phyloP scores from a whole-genome alignment of 2,329 filamentous ascomycete species.

The Colletotrichum scovillei region DNA sequence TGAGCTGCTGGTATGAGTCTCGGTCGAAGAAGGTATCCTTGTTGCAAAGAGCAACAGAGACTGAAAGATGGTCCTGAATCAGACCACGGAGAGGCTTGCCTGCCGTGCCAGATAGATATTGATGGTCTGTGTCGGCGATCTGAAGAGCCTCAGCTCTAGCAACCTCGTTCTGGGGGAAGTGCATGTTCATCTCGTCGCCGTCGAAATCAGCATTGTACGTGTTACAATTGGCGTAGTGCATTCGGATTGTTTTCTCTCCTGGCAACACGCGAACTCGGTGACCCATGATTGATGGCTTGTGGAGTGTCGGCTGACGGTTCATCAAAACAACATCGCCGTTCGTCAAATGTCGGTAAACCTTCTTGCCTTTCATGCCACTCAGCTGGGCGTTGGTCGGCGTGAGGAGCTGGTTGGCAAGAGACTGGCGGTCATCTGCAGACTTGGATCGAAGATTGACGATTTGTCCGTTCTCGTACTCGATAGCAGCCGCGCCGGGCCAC shows the following conservation, averaged over 20 bases:
- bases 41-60: slow-evolving; percentile 90
- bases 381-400: slow-evolving; percentile 82
- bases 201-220: slow-evolving; percentile 99
- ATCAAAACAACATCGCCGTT: slow-evolving; percentile 98
- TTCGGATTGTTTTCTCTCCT: slow-evolving; percentile 96
- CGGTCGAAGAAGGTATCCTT: slow-evolving; percentile 91
- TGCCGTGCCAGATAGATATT: slow-evolving; percentile 93
- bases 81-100: slow-evolving; percentile 94
- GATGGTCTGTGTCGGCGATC: slow-evolving; percentile 95
- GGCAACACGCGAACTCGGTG: slow-evolving; percentile 92
- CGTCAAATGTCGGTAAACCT: slow-evolving; percentile 94
- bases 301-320: slow-evolving; percentile 97
- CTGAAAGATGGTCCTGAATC: slow-evolving; percentile 98
- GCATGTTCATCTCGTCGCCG: slow-evolving; percentile 99
- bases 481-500: slow-evolving; percentile 93
- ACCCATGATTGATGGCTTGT: slow-evolving; percentile 99
- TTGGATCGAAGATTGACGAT: slow-evolving; percentile 90
- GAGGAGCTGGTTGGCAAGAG: slow-evolving; percentile 91
- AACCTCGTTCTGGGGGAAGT: slow-evolving; percentile 97
- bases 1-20: slow-evolving; percentile 90
- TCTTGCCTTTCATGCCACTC: slow-evolving; percentile 87
- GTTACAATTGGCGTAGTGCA: slow-evolving; percentile 99
- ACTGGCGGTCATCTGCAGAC: slow-evolving; percentile 86
- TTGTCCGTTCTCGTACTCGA: slow-evolving; percentile 95
- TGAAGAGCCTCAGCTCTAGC: slow-evolving; percentile 92